Conservation (phyloP, 2,329 filamentous ascomycete species). For the Lecanoromycetidae sp. region DNA sequence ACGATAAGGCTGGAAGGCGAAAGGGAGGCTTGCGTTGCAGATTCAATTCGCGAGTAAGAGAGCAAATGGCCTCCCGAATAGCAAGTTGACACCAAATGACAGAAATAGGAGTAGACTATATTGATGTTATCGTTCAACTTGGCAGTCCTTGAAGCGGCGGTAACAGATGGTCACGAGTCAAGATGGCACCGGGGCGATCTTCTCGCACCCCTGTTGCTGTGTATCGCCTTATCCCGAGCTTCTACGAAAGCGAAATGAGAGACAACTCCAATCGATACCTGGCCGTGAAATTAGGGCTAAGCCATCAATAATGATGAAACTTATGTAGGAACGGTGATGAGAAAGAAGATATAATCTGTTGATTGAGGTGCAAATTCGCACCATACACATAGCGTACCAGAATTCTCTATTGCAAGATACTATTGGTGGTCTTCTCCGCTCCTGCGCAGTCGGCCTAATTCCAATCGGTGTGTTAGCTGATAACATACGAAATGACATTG, state of each 20-base stretch:
- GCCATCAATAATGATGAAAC: not conserved
- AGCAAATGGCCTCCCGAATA: constrained; percentile 5
- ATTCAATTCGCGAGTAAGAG: not conserved
- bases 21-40: not conserved
- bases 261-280: not conserved
- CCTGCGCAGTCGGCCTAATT: not conserved
- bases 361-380: too few relatives aligned
- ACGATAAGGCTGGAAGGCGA: constrained; percentile 1
- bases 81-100: not conserved
- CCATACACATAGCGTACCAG: not conserved
- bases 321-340: not conserved
- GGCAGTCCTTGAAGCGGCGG: not conserved
- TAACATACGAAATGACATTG: not conserved
- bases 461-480: not conserved
- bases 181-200: constrained; percentile 8
- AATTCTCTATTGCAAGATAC: constrained; percentile 4
- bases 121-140: not conserved
- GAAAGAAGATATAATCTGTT: not conserved
- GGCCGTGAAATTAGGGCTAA: not conserved
- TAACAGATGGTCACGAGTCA: constrained; percentile 10
- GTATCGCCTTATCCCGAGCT: constrained; percentile 13
- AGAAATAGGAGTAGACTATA: not conserved
- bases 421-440: constrained; percentile 8
- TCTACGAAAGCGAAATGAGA: not conserved
- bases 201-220: constrained; percentile 5